Base-by-base conservation (phyloP, 257 asterid species). In the Lycium barbarum region DNA sequence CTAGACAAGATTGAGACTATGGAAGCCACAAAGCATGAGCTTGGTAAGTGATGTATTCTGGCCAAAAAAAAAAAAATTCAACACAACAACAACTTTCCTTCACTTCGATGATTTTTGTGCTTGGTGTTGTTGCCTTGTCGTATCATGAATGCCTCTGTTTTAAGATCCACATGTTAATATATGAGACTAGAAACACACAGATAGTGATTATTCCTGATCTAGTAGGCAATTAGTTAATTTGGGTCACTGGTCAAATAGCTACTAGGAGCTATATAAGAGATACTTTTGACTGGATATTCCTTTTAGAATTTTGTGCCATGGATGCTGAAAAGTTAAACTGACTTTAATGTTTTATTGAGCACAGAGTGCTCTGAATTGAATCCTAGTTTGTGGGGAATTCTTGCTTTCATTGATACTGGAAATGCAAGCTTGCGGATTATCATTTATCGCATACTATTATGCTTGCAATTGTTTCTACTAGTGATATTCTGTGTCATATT, bases 1-100 rank as follows among this genome's bases (percentile, higher is more conserved):
- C 93, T 95, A 54, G 95, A 88, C 78, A 92, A 90, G 91, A 86
- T 93, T 87, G 97, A 93, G 90, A 88, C 82, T 65, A 65, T 61
- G 13, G 85, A 84, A 61, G 85, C 88, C 89, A 65, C 72, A 62
- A 83, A 85, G 51, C 47, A n/a, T 68, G 85, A 83, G 86, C 83
- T 51, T 88, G 97, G 99, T 95, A 91, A 85, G 82, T 43, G 38
- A 63, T 62, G 35, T 17, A 59, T 14, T 68, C 80, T 15, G 61
- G 49, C 73, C 17, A 1, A 33, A 26, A 43, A 45, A 8, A 2
- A 33, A 26, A 43, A 45, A 8, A 2, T 2, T 13, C 62, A 63
- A 18, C 9, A 20, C 40, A 62, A 63, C 70, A 20, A n/a, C 71
- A 63, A 7, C 70, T 62, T 72, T 72, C 80, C 22, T 51, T 26